These are phyloP conservation scores for Pseudonitzschia multiseries DNA, from an alignment of 108 stramenopile genomes.

Conservation along the genomic window DNA sequence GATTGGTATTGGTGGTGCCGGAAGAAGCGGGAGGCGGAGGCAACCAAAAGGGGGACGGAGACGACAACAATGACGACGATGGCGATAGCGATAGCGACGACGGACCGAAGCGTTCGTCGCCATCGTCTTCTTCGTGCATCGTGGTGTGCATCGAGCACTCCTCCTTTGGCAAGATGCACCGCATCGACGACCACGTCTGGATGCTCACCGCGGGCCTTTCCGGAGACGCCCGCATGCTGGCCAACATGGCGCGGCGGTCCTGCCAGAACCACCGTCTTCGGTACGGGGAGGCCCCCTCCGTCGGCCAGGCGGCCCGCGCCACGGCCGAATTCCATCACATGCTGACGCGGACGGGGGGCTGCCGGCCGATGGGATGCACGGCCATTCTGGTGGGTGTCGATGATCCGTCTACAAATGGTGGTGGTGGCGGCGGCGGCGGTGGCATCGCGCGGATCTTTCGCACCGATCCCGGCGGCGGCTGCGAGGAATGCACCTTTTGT, in stretches of 20 bases:
- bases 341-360: conserved; percentile 66
- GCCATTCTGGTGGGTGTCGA: conserved; percentile 70
- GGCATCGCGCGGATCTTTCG: conserved; percentile 43
- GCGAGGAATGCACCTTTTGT: conserved; percentile 57
- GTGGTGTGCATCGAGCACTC: conserved; percentile 24
- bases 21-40: too few species aligned
- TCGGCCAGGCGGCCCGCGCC: conserved; percentile 50
- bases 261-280: conserved; percentile 46
- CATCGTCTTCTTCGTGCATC: not conserved
- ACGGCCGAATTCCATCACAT: conserved; percentile 58
- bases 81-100: too few species aligned
- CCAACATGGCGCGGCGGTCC: conserved; percentile 45
- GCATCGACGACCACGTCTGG: conserved; percentile 45
- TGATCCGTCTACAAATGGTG: not conserved
- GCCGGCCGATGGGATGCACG: conserved; percentile 70
- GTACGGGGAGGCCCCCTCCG: conserved; percentile 59
- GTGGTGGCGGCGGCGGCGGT: too few species aligned
- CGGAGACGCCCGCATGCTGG: conserved; percentile 65
- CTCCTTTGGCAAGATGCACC: conserved; percentile 48
- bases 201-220: conserved; percentile 66
- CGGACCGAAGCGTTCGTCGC: not conserved
- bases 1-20: not conserved
- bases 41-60: not conserved
- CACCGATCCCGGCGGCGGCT: conserved; percentile 63
- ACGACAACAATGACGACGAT: not conserved